Evolutionary conservation across 257 asterid genomes (phyloP).

Genomic region (Capsicum baccatum): DNA sequence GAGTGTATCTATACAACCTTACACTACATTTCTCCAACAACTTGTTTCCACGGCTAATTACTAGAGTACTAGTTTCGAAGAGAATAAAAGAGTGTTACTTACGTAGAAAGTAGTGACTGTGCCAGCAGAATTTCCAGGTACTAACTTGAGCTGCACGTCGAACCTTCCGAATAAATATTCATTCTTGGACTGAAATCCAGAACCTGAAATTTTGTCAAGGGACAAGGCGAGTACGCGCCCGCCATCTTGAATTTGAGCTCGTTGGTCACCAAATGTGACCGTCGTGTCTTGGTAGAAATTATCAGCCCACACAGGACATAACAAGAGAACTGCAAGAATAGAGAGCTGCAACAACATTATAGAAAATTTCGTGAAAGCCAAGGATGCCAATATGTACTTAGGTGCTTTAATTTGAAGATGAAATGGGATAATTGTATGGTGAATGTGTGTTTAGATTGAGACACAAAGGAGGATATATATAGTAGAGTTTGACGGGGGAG

Average conservation of each 20-base stretch:
- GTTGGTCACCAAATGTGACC: conserved; percentile 46
- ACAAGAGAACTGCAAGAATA: background rate
- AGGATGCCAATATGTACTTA: no score
- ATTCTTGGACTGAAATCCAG: conserved; percentile 56
- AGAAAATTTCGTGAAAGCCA: no score
- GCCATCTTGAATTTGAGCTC: conserved; percentile 42
- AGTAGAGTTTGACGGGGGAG: background rate
- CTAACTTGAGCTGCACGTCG: conserved; percentile 40
- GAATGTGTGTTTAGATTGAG: background rate
- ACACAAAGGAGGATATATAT: background rate
- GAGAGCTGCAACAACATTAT: background rate
- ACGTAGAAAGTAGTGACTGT: conserved; percentile 54
- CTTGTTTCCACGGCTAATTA: no score
- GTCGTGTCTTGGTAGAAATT: conserved; percentile 46
- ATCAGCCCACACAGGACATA: conserved; percentile 30
- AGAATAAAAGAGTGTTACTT: background rate
- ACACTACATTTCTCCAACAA: no score
- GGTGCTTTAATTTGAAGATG: background rate
- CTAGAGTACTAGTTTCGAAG: no score
- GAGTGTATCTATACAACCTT: no score
- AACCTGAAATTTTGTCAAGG: conserved; percentile 51
- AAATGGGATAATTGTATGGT: background rate
- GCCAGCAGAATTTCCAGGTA: conserved; percentile 51
- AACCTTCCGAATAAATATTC: conserved; percentile 37
- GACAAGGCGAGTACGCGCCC: conserved; percentile 43